Percentiles rank a stretch among this genome's conserved stretches.
Conservation (phyloP, 2,329 filamentous ascomycete genomes). For the Beauveria sp. region DNA sequence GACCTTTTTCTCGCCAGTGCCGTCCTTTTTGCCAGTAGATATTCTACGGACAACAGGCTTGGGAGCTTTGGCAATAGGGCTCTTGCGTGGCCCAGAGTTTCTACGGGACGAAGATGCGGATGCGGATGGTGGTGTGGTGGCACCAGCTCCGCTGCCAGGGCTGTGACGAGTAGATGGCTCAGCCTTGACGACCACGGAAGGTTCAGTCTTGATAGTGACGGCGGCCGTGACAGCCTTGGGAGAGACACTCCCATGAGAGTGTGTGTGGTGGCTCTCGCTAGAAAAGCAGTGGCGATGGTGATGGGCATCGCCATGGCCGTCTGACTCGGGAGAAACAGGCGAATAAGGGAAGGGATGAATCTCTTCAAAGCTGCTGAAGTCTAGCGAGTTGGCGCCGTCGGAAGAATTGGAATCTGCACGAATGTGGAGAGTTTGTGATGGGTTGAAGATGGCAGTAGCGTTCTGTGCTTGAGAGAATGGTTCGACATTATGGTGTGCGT, state of each 20-base stretch:
- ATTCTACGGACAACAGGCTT: slow-evolving; percentile 80
- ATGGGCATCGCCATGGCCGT: slow-evolving; percentile 58
- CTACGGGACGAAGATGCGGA: slow-evolving; percentile 43
- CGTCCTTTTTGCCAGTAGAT: slow-evolving; percentile 71
- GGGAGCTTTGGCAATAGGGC: slow-evolving; percentile 68
- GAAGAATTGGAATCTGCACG: slow-evolving; percentile 82
- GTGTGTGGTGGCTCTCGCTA: slow-evolving; percentile 41
- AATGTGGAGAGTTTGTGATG: slow-evolving; percentile 81
- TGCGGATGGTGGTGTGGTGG: slow-evolving; percentile 55
- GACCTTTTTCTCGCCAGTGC: slow-evolving; percentile 78
- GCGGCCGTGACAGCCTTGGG: slow-evolving; percentile 61
- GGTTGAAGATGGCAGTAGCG: slow-evolving; percentile 72
- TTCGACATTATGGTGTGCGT: slow-evolving; percentile 59
- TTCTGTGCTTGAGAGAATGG: slow-evolving; percentile 45
- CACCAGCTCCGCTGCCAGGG: slow-evolving; percentile 53
- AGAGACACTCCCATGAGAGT: slow-evolving; percentile 50
- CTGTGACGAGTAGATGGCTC: slow-evolving; percentile 51
- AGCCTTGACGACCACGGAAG: slow-evolving; percentile 23
- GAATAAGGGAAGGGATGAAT: slow-evolving; percentile 62
- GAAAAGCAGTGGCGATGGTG: slow-evolving; percentile 56
- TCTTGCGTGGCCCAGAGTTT: slow-evolving; percentile 66
- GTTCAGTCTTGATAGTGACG: slow-evolving; percentile 57
- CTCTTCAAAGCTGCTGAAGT: slow-evolving; percentile 77
- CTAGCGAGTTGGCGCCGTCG: slow-evolving; percentile 57
- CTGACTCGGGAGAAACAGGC: slow-evolving; percentile 76